phyloP scores from a whole-genome alignment of 2,329 filamentous ascomycete genomes.

The Aspergillus tubingensis region DNA sequence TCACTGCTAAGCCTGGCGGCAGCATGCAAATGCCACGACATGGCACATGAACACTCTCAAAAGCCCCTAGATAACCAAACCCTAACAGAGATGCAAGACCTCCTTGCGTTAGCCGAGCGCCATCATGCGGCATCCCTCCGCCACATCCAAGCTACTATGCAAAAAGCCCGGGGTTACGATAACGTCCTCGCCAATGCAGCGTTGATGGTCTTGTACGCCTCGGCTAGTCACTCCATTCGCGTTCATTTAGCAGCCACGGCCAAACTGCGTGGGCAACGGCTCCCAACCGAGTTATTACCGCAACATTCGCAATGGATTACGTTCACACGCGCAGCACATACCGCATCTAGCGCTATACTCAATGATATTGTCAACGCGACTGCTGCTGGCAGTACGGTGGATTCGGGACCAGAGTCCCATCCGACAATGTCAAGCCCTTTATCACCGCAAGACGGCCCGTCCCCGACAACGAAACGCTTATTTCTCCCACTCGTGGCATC shows the following conservation, averaged over 20 bases:
- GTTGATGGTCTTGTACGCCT: constrained; percentile 48
- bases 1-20: constrained; percentile 48
- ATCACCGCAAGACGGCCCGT: constrained; percentile 20
- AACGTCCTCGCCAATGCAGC: constrained; percentile 43
- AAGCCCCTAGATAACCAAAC: background rate
- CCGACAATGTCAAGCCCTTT: background rate
- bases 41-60: constrained; percentile 12
- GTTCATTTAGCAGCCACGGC: constrained; percentile 35
- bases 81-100: constrained; percentile 24
- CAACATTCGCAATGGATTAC: constrained; percentile 42
- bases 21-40: constrained; percentile 41
- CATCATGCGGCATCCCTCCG: constrained; percentile 44
- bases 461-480: constrained; percentile 18
- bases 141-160: constrained; percentile 40
- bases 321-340: constrained; percentile 40
- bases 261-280: constrained; percentile 12
- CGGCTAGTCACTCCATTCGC: constrained; percentile 41
- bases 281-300: constrained; percentile 33
- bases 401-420: background rate
- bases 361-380: constrained; percentile 10
- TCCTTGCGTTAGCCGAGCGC: constrained; percentile 35
- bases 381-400: background rate
- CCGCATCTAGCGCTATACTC: constrained; percentile 38
- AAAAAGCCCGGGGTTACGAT: constrained; percentile 35
- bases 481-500: constrained; percentile 23